Conservation (phyloP, 371 early-diverging fungal genomes). For the Syncephalis fuscata region DNA sequence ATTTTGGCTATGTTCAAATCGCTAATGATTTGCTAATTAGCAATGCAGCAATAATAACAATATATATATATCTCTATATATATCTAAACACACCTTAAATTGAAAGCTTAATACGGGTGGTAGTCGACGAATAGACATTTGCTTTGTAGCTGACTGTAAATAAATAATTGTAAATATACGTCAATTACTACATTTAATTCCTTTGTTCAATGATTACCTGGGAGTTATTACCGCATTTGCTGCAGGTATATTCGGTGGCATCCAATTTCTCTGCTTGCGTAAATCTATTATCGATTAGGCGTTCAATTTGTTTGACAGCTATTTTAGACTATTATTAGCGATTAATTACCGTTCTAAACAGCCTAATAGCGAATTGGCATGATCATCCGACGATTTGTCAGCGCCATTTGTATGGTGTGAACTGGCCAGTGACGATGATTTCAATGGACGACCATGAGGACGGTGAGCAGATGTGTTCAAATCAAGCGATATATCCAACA, state of each 20-base stretch:
- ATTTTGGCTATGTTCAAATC: conserved; percentile 66
- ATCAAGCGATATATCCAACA: conserved; percentile 83
- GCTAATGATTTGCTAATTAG: conserved; percentile 16
- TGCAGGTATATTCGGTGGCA: conserved; percentile 52
- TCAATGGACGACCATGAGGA: neutral
- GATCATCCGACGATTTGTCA: conserved; percentile 7
- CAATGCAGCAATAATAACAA: too few species aligned
- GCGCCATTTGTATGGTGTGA: neutral
- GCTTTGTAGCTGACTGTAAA: conserved; percentile 60
- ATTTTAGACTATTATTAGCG: too few species aligned
- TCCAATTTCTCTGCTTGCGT: conserved; percentile 56
- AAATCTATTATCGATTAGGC: conserved; percentile 43
- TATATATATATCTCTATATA: neutral
- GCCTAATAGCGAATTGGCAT: conserved; percentile 17
- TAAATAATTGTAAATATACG: too few species aligned
- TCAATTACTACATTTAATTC: too few species aligned
- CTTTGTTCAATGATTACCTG: conserved; percentile 12
- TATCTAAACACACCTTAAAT: conserved; percentile 43
- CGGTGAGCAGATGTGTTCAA: conserved; percentile 23
- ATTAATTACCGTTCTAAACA: conserved; percentile 14
- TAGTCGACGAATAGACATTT: conserved; percentile 62
- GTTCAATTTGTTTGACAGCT: too few species aligned
- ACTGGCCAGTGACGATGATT: neutral
- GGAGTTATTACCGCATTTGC: conserved; percentile 41
- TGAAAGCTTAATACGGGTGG: conserved; percentile 84